Base-by-base conservation (phyloP, 441 rosid genomes). In the Lepidium campestre region DNA sequence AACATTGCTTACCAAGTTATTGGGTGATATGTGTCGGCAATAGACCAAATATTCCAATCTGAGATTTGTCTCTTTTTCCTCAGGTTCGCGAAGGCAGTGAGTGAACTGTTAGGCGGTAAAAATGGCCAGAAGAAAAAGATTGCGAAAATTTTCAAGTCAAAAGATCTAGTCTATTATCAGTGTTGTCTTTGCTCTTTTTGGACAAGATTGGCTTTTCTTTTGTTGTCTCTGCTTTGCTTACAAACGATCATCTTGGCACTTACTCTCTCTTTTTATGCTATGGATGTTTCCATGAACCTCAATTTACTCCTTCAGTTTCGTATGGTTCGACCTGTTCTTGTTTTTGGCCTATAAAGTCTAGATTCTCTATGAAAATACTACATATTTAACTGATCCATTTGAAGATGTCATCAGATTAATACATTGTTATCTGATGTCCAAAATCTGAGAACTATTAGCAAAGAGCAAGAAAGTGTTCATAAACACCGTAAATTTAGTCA, bases 31-130 rank as follows among this genome's bases (percentile, higher is more conserved):
- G 5, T 49, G 55, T 20, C 14, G 10, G 6, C 23, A 15, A 49
- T 14, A 32, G 36, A 44, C 47, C 40, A 12, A 62, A 54, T 10
- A 45, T 19, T 62, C 39, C 27, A 37, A 44, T 32, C 62, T 34
- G 20, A 61, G 44, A 44, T 15, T 20, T 5, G 23, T 46, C 13
- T 52, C 31, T 23, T 12, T 44, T 5, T 5, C 7, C 4, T 56
- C 65, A 72, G 76, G 76, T 42, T 42, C 62, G 18, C 12, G 76
- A 59, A 57, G 72, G 62, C 56, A 65, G 55, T 20, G 75, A 41
- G 27, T 68, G 73, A 68, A 17, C 48, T 50, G 1, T n/a, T 34
- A 31, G 44, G 22, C 39, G 15, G 49, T 13, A 19, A 53, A 27
- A 61, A 44, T 18, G 65, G 60, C 22, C 67, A 47, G 65, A 46